phyloP scores from a whole-genome alignment of 2,329 filamentous ascomycete species.

The Cryphonectria radicalis region DNA sequence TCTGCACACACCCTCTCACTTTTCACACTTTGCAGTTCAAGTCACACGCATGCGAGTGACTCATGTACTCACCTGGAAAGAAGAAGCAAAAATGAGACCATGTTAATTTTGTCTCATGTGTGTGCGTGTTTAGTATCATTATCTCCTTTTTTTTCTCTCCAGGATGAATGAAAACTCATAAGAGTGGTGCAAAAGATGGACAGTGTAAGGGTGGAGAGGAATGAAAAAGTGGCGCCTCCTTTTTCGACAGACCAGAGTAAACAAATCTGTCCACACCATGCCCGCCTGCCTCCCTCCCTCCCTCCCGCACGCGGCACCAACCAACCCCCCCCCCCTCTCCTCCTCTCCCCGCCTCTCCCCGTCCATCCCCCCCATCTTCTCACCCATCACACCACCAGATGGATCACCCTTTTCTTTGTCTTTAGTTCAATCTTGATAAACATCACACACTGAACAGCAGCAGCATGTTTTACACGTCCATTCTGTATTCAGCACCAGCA shows the following conservation, averaged over 20 bases:
- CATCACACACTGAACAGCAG: no score
- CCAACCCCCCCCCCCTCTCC: no score
- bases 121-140: no score
- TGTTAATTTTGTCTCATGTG: no score
- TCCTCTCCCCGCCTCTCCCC: neutral
- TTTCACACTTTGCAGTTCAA: neutral
- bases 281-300: no score
- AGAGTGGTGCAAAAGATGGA: neutral
- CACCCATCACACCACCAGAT: neutral
- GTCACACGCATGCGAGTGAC: neutral
- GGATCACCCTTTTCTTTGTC: neutral
- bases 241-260: neutral
- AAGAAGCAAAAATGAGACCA: no score
- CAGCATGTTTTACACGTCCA: neutral
- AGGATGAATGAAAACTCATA: neutral
- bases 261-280: neutral
- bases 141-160: no score
- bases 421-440: no score
- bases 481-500: slow-evolving; percentile 22
- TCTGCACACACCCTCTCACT: neutral
- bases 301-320: neutral
- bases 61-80: neutral
- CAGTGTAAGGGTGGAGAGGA: neutral
- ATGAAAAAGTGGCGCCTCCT: neutral
- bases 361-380: neutral